Percentiles rank a stretch among this genome's conserved stretches.
Evolutionary conservation across 208 protist genomes (phyloP).

Genomic region (Acanthamoeba triangularis): DNA sequence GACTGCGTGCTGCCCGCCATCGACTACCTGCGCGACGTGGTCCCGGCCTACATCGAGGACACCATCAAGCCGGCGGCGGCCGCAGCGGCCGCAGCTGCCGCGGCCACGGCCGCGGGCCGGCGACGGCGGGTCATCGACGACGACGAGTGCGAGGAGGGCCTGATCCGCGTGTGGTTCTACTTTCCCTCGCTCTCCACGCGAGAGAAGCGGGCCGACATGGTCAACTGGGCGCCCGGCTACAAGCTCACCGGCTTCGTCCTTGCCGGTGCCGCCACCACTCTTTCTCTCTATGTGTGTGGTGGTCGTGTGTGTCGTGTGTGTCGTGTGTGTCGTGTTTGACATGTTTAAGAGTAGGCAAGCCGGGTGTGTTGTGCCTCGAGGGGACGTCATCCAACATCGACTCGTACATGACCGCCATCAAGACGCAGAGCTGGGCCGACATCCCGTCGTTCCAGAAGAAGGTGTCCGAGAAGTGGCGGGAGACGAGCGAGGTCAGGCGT

Average conservation of each 20-base stretch:
- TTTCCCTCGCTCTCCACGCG: slow-evolving; percentile 4
- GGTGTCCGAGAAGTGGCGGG: neutral
- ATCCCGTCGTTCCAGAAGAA: slow-evolving; percentile 8
- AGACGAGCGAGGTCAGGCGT: neutral
- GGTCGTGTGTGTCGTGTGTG: neutral
- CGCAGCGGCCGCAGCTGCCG: neutral
- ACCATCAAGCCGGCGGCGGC: neutral
- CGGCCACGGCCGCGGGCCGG: neutral
- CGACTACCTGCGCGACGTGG: neutral
- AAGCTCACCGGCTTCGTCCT: slow-evolving; percentile 23
- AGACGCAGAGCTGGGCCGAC: slow-evolving; percentile 16
- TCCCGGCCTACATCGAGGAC: neutral
- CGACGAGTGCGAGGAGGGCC: neutral
- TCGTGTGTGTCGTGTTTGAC: neutral
- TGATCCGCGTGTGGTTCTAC: slow-evolving; percentile 9
- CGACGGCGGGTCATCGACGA: neutral
- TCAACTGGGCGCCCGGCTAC: slow-evolving; percentile 21
- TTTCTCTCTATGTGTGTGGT: neutral
- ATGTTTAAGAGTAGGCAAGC: neutral
- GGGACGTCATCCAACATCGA: slow-evolving; percentile 3
- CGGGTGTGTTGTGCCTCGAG: neutral
- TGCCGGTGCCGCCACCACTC: neutral
- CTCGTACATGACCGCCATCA: slow-evolving; percentile 11
- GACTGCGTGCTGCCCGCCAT: slow-evolving; percentile 18
- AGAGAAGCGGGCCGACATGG: neutral